These are phyloP conservation scores for Sistotremastrum niveocremeum DNA, from an alignment of 768 basidiomycete species.

Conservation along the genomic window DNA sequence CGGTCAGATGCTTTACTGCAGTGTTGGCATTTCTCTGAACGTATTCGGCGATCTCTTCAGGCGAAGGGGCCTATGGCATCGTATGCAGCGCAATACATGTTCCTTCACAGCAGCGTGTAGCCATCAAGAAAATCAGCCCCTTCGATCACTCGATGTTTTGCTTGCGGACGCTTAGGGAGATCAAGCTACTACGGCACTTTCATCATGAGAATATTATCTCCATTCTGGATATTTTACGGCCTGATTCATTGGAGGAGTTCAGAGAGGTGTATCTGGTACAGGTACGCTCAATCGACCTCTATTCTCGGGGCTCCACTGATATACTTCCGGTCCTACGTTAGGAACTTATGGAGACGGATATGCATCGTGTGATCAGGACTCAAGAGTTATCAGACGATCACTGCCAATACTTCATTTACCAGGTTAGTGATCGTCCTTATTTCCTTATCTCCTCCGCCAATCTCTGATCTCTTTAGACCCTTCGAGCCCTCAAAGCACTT, in stretches of 20 bases:
- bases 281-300: constrained; percentile 37
- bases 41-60: constrained; percentile 14
- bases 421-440: constrained; percentile 28
- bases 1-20: too few species aligned
- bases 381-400: constrained; percentile 93
- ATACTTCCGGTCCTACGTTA: constrained; percentile 2
- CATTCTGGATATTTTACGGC: constrained; percentile 86
- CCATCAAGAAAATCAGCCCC: constrained; percentile 91
- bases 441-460: neutral
- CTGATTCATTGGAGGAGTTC: constrained; percentile 61
- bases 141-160: constrained; percentile 95
- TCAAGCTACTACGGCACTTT: constrained; percentile 86
- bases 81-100: constrained; percentile 75
- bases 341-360: constrained; percentile 78
- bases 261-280: constrained; percentile 69
- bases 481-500: constrained; percentile 86
- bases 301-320: constrained; percentile 7
- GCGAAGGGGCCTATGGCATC: constrained; percentile 92
- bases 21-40: too few species aligned
- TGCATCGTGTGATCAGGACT: constrained; percentile 92
- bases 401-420: constrained; percentile 95
- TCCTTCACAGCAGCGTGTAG: constrained; percentile 72
- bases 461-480: constrained; percentile 35
- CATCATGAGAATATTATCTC: constrained; percentile 85
- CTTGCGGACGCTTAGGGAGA: constrained; percentile 70